phyloP scores from a whole-genome alignment of 371 early-diverging fungal genomes.

The Amoeboaphelidium protococcarum region DNA sequence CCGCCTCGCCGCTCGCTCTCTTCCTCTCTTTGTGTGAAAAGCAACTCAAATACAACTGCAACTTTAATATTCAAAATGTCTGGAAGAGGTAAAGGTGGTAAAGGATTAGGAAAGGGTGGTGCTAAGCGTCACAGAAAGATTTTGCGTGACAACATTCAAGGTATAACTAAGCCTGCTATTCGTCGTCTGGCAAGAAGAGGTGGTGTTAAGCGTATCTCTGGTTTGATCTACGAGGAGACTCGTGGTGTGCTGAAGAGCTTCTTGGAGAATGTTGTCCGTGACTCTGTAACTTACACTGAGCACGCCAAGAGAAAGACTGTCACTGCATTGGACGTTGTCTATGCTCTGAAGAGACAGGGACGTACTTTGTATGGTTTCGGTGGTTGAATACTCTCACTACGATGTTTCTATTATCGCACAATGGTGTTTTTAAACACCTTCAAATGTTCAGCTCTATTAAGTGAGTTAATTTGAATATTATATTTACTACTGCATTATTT shows the following conservation, averaged over 20 bases:
- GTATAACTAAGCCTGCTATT: conserved; percentile 99
- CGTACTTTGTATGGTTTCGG: conserved; percentile 68
- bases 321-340: conserved; percentile 70
- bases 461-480: no score
- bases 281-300: conserved; percentile 95
- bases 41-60: no score
- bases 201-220: conserved; percentile 99
- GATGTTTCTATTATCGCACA: no score
- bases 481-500: no score
- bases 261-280: conserved; percentile 91
- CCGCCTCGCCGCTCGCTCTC: no score
- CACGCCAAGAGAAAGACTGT: conserved; percentile 99
- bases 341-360: conserved; percentile 95
- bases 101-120: conserved; percentile 88
- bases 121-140: conserved; percentile 98
- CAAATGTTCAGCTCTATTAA: no score
- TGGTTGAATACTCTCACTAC: background rate
- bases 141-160: conserved; percentile 88
- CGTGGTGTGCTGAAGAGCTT: conserved; percentile 88
- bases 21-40: no score
- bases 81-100: conserved; percentile 92
- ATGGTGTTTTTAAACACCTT: background rate
- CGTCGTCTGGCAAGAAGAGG: conserved; percentile 99
- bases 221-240: conserved; percentile 96
- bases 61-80: conserved; percentile 41